These are phyloP conservation scores for Schizonepeta tenuifolia DNA, from an alignment of 257 asterid genomes.

Conservation along the genomic window DNA sequence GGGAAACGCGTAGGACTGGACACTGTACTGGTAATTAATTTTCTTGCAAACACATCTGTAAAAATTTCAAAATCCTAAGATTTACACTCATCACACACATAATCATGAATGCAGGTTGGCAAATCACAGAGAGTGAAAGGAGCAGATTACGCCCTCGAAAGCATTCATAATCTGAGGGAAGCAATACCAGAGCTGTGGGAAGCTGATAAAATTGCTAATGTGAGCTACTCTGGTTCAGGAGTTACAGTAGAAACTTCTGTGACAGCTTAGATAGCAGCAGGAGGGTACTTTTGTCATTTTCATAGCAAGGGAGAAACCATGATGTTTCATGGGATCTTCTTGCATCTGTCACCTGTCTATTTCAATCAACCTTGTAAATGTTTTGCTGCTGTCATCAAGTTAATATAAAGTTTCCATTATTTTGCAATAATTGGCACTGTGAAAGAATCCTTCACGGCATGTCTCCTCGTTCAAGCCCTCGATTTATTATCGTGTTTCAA, in stretches of 20 bases:
- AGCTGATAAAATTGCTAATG: conserved; percentile 61
- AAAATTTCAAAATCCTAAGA: not conserved
- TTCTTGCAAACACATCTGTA: not conserved
- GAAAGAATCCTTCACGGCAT: not conserved
- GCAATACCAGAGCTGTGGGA: conserved; percentile 95
- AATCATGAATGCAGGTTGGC: conserved; percentile 60
- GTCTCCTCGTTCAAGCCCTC: not conserved
- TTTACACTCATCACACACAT: not conserved
- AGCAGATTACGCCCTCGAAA: conserved; percentile 88
- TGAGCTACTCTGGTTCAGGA: conserved; percentile 55
- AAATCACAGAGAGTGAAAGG: conserved; percentile 84
- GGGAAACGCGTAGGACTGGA: conserved; percentile 84
- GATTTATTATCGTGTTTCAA: not conserved
- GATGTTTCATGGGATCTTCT: conserved; percentile 36
- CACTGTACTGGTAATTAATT: conserved; percentile 74
- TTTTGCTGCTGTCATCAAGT: conserved; percentile 34
- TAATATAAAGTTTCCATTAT: conserved; percentile 31
- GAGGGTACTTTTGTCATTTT: conserved; percentile 2
- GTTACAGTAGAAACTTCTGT: conserved; percentile 87
- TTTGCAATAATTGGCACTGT: conserved; percentile 18
- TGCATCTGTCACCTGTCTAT: not conserved
- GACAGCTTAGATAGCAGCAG: conserved; percentile 55
- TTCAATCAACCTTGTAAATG: conserved; percentile 45
- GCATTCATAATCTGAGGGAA: conserved; percentile 87
- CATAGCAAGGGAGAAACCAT: conserved; percentile 18